Percentiles rank a stretch among this genome's conserved stretches.
These are phyloP conservation scores for Abelmoschus esculentus DNA, from an alignment of 345 rosid species.

Conservation along the genomic window DNA sequence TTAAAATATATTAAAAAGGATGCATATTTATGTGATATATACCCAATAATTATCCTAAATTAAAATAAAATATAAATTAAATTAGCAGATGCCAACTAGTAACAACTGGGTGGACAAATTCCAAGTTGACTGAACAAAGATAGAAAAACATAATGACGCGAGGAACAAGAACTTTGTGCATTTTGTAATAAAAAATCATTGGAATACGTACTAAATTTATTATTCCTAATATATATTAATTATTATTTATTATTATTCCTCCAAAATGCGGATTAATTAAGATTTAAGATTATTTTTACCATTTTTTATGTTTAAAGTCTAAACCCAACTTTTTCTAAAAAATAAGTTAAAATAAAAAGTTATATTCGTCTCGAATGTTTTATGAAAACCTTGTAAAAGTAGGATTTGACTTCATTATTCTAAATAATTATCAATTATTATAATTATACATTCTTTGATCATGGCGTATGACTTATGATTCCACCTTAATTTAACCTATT, in stretches of 20 bases:
- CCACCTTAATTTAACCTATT: no score
- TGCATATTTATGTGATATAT: no score
- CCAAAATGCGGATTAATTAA: neutral
- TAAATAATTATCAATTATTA: neutral
- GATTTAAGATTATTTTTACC: neutral
- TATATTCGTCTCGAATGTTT: neutral
- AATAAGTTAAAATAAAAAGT: neutral
- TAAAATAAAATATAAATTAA: neutral
- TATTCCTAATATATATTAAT: neutral
- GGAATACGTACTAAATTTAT: neutral
- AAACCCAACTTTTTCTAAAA: neutral
- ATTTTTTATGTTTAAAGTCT: neutral
- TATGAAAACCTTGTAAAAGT: neutral
- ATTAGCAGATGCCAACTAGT: neutral
- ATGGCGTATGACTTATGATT: neutral
- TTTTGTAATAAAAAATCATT: neutral
- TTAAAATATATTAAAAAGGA: no score
- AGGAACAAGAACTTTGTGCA: slow-evolving; percentile 12
- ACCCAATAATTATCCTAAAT: neutral
- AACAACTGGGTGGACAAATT: slow-evolving; percentile 19
- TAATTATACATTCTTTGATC: neutral
- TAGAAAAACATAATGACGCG: slow-evolving; percentile 5
- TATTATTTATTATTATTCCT: neutral
- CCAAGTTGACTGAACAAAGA: slow-evolving; percentile 21
- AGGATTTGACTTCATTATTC: neutral